Conservation (phyloP, 257 asterid species). For the Echites panduratus region DNA sequence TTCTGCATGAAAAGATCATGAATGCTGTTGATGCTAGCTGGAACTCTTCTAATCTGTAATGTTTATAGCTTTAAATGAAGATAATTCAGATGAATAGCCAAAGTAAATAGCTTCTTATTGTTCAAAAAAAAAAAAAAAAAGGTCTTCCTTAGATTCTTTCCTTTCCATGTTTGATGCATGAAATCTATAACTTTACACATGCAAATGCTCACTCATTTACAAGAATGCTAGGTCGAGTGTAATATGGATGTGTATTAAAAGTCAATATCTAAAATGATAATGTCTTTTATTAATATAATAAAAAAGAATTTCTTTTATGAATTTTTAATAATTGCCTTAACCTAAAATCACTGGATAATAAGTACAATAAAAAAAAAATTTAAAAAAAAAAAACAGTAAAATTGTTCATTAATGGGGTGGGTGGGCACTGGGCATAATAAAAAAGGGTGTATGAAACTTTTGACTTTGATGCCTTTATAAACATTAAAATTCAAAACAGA, state of each 20-base stretch:
- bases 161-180: neutral
- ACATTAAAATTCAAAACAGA: neutral
- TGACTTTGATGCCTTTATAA: neutral
- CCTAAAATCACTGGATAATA: no score
- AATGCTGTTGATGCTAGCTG: constrained; percentile 78
- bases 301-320: no score
- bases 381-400: no score
- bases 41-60: constrained; percentile 70
- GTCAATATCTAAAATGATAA: no score
- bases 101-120: neutral
- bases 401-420: neutral
- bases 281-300: no score
- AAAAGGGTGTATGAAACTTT: neutral
- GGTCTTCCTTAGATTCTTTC: neutral
- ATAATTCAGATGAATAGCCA: neutral
- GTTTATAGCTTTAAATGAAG: neutral
- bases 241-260: no score
- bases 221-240: neutral
- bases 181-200: neutral
- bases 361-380: no score
- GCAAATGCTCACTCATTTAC: neutral
- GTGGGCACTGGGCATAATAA: neutral
- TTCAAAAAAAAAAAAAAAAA: neutral
- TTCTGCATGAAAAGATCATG: constrained; percentile 61
- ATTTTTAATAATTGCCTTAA: no score